phyloP scores from a whole-genome alignment of 2,329 filamentous ascomycete genomes.

The Hirsutella thompsonii region DNA sequence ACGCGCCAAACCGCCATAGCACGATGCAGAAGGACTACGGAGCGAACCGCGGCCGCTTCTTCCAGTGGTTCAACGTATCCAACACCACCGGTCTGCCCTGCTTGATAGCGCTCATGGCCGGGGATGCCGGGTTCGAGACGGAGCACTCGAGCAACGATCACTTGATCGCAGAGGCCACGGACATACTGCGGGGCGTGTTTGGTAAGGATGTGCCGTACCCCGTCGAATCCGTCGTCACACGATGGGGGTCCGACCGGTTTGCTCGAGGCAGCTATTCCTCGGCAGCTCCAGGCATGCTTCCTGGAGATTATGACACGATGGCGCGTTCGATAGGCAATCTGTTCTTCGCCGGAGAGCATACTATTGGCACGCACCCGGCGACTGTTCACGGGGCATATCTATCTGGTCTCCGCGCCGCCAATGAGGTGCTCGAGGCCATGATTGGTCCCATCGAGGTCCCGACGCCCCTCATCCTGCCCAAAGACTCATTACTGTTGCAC shows the following conservation, averaged over 20 bases:
- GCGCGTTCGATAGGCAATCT: constrained; percentile 73
- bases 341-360: constrained; percentile 93
- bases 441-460: constrained; percentile 72
- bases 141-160: constrained; percentile 64
- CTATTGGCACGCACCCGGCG: constrained; percentile 87
- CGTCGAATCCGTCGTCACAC: constrained; percentile 75
- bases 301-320: constrained; percentile 89
- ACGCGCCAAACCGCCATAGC: constrained; percentile 56
- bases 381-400: constrained; percentile 96
- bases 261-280: constrained; percentile 94
- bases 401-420: constrained; percentile 79
- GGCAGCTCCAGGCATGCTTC: constrained; percentile 67
- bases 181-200: constrained; percentile 67
- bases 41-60: constrained; percentile 75
- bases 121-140: constrained; percentile 81
- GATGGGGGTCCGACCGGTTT: constrained; percentile 85
- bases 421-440: constrained; percentile 70
- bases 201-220: constrained; percentile 59
- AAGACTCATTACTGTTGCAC: constrained; percentile 34
- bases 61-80: constrained; percentile 94
- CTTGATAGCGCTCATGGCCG: constrained; percentile 87
- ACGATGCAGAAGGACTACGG: constrained; percentile 70
- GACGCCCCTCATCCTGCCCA: constrained; percentile 58
- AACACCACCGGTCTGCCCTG: constrained; percentile 81
- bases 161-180: constrained; percentile 69